Percentiles rank a stretch among this genome's conserved stretches.
phyloP scores from a whole-genome alignment of 371 early-diverging fungal species.

The Paraphysoderma sedebokerense region DNA sequence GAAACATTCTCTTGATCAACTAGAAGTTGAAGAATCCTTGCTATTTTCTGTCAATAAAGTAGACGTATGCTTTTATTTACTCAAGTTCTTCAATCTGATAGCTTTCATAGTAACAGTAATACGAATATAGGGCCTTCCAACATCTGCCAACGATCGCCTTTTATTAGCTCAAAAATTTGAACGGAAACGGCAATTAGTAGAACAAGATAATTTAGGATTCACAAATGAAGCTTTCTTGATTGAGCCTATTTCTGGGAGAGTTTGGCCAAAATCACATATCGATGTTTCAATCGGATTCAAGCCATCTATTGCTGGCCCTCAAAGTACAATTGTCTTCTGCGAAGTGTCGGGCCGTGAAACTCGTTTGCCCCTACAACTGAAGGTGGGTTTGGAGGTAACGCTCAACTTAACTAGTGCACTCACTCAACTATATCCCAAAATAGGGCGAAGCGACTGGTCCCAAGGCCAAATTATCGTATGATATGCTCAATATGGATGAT shows the following conservation, averaged over 20 bases:
- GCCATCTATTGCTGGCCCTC: not conserved
- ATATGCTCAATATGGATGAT: conserved; percentile 20
- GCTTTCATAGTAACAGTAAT: no score
- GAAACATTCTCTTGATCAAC: no score
- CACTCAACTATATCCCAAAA: no score
- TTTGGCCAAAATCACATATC: not conserved
- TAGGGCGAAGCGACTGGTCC: conserved; percentile 29
- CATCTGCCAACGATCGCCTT: no score
- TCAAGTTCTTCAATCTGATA: no score
- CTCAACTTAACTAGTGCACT: not conserved
- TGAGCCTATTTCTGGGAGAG: not conserved
- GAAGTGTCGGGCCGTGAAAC: conserved; percentile 2
- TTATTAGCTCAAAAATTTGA: no score
- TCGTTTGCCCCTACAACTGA: not conserved
- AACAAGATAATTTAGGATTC: not conserved
- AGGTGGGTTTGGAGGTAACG: not conserved
- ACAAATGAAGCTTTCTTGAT: not conserved
- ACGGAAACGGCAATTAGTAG: no score
- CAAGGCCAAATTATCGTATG: conserved; percentile 24
- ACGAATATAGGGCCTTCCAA: no score
- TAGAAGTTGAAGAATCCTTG: no score
- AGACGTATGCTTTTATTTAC: no score
- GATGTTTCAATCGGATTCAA: not conserved
- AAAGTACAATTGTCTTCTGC: not conserved
- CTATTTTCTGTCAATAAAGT: no score